Percentiles rank a stretch among this genome's conserved stretches.
Evolutionary conservation across 352 stramenopile genomes (phyloP).

Genomic region (Globisporangium splendens): DNA sequence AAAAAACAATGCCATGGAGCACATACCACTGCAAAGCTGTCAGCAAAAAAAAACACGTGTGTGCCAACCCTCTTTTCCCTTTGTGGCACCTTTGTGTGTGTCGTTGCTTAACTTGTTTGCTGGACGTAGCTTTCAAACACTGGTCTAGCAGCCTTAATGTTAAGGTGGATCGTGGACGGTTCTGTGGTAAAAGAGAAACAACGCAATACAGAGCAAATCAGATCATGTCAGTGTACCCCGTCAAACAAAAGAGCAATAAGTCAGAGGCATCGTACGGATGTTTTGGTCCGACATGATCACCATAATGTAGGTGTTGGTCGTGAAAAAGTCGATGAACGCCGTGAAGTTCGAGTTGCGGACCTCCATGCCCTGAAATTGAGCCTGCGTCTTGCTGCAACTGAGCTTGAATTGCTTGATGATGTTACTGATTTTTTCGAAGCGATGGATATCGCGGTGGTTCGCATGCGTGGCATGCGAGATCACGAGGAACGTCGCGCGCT

Average conservation of each 20-base stretch:
- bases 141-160: slow-evolving; percentile 94
- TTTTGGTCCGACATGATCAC: slow-evolving; percentile 94
- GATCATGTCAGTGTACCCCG: neutral
- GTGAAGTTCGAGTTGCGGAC: slow-evolving; percentile 98
- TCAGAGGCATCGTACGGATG: slow-evolving; percentile 59
- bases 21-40: no score
- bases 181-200: slow-evolving; percentile 31
- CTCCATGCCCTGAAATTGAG: slow-evolving; percentile 98
- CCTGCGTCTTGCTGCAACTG: slow-evolving; percentile 96
- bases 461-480: slow-evolving; percentile 94
- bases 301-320: slow-evolving; percentile 98
- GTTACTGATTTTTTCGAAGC: slow-evolving; percentile 99
- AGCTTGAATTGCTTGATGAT: slow-evolving; percentile 99
- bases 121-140: slow-evolving; percentile 97
- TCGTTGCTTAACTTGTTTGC: slow-evolving; percentile 67
- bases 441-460: slow-evolving; percentile 94
- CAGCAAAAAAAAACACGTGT: no score
- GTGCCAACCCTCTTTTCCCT: no score
- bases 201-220: neutral
- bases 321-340: slow-evolving; percentile 98
- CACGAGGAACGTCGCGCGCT: slow-evolving; percentile 98
- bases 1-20: no score
- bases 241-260: slow-evolving; percentile 7
- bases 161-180: slow-evolving; percentile 94
- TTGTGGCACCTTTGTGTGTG: no score